A percentile compares a stretch with the other conserved stretches of the same genome.
Evolutionary conservation across 2,329 filamentous ascomycete species (phyloP).

Genomic region (Byssoonygena ceratinophila): DNA sequence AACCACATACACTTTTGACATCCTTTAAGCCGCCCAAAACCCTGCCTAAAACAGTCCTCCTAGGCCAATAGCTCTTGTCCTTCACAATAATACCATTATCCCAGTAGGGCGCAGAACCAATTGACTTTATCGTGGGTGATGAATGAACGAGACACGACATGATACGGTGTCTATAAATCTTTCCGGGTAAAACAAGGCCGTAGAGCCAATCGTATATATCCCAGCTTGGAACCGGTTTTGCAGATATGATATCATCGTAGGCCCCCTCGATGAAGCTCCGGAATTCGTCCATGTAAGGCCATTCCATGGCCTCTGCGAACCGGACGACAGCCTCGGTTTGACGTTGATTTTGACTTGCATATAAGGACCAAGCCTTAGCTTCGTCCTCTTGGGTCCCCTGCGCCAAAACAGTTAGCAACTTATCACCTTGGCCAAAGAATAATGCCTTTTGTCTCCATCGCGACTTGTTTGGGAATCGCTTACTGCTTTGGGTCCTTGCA

Average conservation of each 20-base stretch:
- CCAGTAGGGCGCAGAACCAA: not conserved
- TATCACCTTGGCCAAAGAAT: not conserved
- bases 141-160: conserved; percentile 8
- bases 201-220: conserved; percentile 8
- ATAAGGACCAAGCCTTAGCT: conserved; percentile 3
- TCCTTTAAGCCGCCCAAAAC: conserved; percentile 1
- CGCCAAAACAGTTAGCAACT: not conserved
- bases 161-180: conserved; percentile 1
- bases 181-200: conserved; percentile 6
- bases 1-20: conserved; percentile 1
- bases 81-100: not conserved
- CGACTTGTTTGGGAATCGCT: not conserved
- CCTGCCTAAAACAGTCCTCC: not conserved
- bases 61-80: conserved; percentile 3
- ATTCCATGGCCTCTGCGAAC: conserved; percentile 5
- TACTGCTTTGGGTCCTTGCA: conserved; percentile 3
- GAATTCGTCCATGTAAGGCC: conserved; percentile 10
- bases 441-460: not conserved
- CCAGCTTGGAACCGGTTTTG: not conserved
- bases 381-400: not conserved
- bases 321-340: conserved; percentile 1
- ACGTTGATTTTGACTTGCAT: conserved; percentile 2
- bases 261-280: not conserved
- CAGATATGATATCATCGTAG: conserved; percentile 1
- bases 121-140: conserved; percentile 1